Evolutionary conservation across 2,329 filamentous ascomycete genomes (phyloP).

Genomic region (Emmonsiellopsis sp.): DNA sequence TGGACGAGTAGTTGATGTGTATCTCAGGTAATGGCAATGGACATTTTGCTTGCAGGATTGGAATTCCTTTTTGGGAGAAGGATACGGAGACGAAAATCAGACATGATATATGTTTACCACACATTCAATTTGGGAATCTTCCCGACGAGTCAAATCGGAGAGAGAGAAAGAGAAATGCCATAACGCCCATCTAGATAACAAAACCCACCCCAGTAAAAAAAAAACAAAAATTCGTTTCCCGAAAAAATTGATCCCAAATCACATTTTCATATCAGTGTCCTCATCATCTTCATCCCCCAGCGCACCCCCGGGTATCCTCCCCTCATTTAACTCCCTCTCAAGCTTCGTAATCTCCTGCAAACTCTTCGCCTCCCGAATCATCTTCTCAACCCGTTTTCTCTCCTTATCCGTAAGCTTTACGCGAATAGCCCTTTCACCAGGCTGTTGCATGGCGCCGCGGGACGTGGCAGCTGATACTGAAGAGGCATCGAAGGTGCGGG

Average conservation of each 20-base stretch:
- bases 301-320: slow-evolving; percentile 64
- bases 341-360: slow-evolving; percentile 81
- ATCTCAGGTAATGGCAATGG: no score
- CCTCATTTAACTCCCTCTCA: slow-evolving; percentile 88
- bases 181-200: no score
- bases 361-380: slow-evolving; percentile 82
- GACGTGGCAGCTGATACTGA: slow-evolving; percentile 25
- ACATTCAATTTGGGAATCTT: no score
- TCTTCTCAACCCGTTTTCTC: slow-evolving; percentile 71
- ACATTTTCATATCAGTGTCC: slow-evolving; percentile 26
- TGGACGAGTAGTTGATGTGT: no score
- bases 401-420: slow-evolving; percentile 84
- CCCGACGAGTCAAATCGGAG: no score
- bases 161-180: background rate
- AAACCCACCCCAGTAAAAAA: background rate
- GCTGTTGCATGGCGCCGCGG: slow-evolving; percentile 35
- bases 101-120: no score
- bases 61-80: no score
- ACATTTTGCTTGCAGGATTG: no score
- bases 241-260: slow-evolving; percentile 11
- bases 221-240: slow-evolving; percentile 1
- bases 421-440: slow-evolving; percentile 56
- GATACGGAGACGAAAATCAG: no score
- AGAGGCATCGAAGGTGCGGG: slow-evolving; percentile 58
- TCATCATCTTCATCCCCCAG: slow-evolving; percentile 25